Evolutionary conservation across 75 land plant genomes (phyloP).

Genomic region (Cupressus sempervirens): DNA sequence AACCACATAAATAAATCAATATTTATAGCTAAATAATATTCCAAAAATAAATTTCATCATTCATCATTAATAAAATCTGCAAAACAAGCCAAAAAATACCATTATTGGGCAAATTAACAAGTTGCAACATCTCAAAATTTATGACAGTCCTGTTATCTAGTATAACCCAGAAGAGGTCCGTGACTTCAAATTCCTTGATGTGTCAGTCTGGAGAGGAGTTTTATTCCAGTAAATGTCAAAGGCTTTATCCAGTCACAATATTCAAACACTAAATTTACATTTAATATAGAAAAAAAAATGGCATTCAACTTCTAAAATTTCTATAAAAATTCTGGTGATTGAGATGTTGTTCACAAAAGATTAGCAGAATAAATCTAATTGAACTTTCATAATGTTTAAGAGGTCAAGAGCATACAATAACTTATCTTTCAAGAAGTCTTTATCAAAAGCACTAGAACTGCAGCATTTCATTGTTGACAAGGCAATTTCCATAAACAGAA

Average conservation of each 20-base stretch:
- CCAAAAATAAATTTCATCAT: not conserved
- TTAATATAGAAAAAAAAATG: not conserved
- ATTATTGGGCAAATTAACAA: not conserved
- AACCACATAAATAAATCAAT: not conserved
- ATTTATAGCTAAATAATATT: no score
- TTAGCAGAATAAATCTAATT: not conserved
- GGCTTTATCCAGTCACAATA: not conserved
- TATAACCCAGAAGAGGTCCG: not conserved
- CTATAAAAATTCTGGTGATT: not conserved
- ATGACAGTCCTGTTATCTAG: not conserved
- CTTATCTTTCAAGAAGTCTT: not conserved
- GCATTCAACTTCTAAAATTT: not conserved
- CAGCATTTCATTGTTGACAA: not conserved
- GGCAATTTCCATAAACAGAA: not conserved
- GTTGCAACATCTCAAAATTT: not conserved
- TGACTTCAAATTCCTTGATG: not conserved
- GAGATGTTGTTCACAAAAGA: not conserved
- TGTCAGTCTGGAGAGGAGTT: not conserved
- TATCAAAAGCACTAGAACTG: not conserved
- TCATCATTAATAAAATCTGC: not conserved
- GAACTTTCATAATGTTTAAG: not conserved
- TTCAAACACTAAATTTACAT: not conserved
- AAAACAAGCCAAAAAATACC: not conserved
- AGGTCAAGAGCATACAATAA: not conserved
- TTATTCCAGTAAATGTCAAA: not conserved